These are phyloP conservation scores for Camellia sinensis DNA, from an alignment of 148 eudicot species.

Conservation along the genomic window DNA sequence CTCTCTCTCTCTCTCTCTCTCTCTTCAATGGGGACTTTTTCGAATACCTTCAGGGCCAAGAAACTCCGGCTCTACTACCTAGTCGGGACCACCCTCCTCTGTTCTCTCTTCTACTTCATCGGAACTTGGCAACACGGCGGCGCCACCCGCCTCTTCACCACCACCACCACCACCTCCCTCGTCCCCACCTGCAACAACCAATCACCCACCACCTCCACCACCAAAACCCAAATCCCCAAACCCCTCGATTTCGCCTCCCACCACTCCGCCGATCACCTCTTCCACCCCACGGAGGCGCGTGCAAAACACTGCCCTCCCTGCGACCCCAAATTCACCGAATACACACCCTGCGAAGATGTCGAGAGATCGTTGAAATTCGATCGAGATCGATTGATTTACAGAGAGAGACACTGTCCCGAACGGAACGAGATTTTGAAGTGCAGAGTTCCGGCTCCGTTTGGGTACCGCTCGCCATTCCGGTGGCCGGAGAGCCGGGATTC, in stretches of 20 bases:
- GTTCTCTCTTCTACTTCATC: constrained; percentile 35
- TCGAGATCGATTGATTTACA: constrained; percentile 40
- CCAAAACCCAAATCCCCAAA: not conserved
- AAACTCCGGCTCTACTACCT: constrained; percentile 30
- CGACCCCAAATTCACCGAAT: constrained; percentile 39
- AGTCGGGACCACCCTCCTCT: constrained; percentile 28
- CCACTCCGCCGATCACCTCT: constrained; percentile 44
- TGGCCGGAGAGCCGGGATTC: constrained; percentile 80
- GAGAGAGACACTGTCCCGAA: constrained; percentile 83
- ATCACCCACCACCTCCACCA: not conserved
- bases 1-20: constrained; percentile 9
- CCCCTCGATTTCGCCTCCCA: constrained; percentile 59
- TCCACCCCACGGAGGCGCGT: constrained; percentile 30
- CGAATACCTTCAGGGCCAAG: constrained; percentile 22
- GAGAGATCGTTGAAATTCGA: constrained; percentile 57
- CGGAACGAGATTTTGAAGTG: constrained; percentile 46
- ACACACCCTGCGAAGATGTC: constrained; percentile 81
- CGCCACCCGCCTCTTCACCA: not conserved
- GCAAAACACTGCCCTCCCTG: constrained; percentile 52
- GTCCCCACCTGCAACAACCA: not conserved
- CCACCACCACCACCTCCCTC: constrained; percentile 3
- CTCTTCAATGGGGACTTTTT: constrained; percentile 28
- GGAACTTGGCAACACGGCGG: constrained; percentile 38
- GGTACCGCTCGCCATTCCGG: constrained; percentile 61
- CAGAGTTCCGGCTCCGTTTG: constrained; percentile 67